Evolutionary conservation across 1,284 basidiomycete species (phyloP), one percentile per base, ranked within the genome.

Genomic region (Trametes hirsuta): DNA sequence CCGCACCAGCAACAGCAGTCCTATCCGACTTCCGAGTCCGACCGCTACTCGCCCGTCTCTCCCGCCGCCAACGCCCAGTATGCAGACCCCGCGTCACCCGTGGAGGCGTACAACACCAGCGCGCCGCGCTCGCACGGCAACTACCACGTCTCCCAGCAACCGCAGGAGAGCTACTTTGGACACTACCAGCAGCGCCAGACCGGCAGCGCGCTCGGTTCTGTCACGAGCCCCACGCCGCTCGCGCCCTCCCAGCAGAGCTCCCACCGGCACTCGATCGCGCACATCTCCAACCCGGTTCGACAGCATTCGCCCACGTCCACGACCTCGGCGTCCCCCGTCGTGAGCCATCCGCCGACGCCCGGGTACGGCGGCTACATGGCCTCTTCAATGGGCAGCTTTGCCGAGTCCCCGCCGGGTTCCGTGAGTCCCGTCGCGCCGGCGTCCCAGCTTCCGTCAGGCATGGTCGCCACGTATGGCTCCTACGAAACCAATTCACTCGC

Each of bases 201-300:
- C 24, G 44, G 22, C 54, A 48, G 45, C 53, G 58, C 62, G 44
- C 52, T 57, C n/a, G 30, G 35, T 22, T 11, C 59, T 24, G 53
- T 39, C 47, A 45, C 57, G 35, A 55, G 47, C 11, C 51, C 58
- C 39, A 34, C 50, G 12, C 45, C 55, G 9, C 42, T 59, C 36
- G 40, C 52, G 15, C 57, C 57, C 6, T 35, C 22, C 24, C 50
- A 40, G 41, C 56, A 40, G 39, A 58, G 55, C 48, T 62, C 57
- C 8, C 58, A 65, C 44, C 62, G 68, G 18, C 68, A 66, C 52
- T 66, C 68, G 1, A 62, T 67, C 41, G 59, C 68, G 11, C 68
- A 69, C 51, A 65, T 67, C 18, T 69, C 68, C 2, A 65, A 67
- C 35, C 63, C 68, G 34, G 37, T 58, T 12, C 58, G 63, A n/a